Percentiles rank a stretch among this genome's conserved stretches.
Evolutionary conservation across 371 early-diverging fungal genomes (phyloP).

Genomic region (Mucor plumbeus): DNA sequence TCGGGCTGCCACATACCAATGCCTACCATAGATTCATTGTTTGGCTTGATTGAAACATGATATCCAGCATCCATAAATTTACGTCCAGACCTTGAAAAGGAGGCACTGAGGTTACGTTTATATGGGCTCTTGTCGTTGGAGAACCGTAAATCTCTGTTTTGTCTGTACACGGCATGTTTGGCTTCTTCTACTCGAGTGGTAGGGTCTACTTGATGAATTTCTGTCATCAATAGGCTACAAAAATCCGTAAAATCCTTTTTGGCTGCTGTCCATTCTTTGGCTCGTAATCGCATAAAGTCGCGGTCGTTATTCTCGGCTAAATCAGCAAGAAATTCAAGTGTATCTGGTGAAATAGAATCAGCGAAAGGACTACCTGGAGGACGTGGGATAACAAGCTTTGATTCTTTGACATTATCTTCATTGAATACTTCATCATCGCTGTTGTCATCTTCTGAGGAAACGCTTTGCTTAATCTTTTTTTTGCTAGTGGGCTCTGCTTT

Average conservation of each 20-base stretch:
- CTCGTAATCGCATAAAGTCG: slow-evolving; percentile 52
- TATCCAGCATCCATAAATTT: slow-evolving; percentile 58
- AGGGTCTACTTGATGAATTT: slow-evolving; percentile 52
- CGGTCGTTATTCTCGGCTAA: slow-evolving; percentile 58
- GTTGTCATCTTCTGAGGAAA: slow-evolving; percentile 23
- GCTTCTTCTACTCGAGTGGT: slow-evolving; percentile 50
- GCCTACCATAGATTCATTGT: slow-evolving; percentile 43
- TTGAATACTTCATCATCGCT: slow-evolving; percentile 22
- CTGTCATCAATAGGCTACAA: slow-evolving; percentile 46
- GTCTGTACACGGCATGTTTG: slow-evolving; percentile 57
- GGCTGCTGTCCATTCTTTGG: slow-evolving; percentile 39
- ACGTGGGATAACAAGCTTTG: slow-evolving; percentile 40
- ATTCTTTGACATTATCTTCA: slow-evolving; percentile 30
- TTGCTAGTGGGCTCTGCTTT: not conserved
- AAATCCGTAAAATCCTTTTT: slow-evolving; percentile 60
- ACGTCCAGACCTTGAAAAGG: slow-evolving; percentile 57
- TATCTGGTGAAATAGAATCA: slow-evolving; percentile 58
- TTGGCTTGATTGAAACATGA: slow-evolving; percentile 48
- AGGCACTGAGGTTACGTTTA: slow-evolving; percentile 51
- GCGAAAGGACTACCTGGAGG: slow-evolving; percentile 55
- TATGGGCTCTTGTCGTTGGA: slow-evolving; percentile 63
- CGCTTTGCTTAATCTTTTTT: not conserved
- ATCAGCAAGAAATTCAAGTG: slow-evolving; percentile 54
- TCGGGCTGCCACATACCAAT: slow-evolving; percentile 58
- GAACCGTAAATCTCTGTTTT: slow-evolving; percentile 64